These are phyloP conservation scores for Syzygium grande DNA, from an alignment of 345 rosid species.

Conservation along the genomic window DNA sequence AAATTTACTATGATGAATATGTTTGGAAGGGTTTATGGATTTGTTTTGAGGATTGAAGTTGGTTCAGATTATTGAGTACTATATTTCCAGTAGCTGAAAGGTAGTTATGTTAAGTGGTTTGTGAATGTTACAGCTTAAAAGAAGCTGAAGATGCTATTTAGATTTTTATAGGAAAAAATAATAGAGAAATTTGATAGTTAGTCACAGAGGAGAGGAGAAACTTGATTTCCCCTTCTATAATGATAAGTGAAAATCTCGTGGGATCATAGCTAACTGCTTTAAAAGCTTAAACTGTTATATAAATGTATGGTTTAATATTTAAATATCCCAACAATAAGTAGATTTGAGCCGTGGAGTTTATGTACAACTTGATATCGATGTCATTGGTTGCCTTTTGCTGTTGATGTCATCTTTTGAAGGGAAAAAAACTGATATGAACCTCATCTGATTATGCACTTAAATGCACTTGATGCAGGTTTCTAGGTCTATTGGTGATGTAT, in stretches of 20 bases:
- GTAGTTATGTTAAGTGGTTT: neutral
- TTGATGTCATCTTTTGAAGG: neutral
- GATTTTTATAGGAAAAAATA: neutral
- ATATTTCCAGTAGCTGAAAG: neutral
- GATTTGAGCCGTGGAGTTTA: neutral
- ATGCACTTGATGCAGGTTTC: constrained; percentile 51
- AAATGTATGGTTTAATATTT: neutral
- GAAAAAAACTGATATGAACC: neutral
- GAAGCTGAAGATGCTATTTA: neutral
- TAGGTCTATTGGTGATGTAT: constrained; percentile 77
- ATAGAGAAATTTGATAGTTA: neutral
- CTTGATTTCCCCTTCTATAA: neutral
- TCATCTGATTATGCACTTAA: neutral
- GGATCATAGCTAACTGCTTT: neutral
- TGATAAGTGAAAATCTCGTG: neutral
- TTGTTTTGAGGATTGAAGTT: neutral
- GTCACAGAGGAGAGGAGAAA: neutral
- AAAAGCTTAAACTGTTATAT: neutral
- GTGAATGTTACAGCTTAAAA: neutral
- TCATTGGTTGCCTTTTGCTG: neutral
- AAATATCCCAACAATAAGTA: neutral
- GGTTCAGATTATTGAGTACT: neutral
- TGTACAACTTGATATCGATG: neutral
- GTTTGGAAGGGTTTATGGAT: neutral
- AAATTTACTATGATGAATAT: neutral